Evolutionary conservation across 306 rosid species (phyloP).

Genomic region (Hippophae gyantsensis): DNA sequence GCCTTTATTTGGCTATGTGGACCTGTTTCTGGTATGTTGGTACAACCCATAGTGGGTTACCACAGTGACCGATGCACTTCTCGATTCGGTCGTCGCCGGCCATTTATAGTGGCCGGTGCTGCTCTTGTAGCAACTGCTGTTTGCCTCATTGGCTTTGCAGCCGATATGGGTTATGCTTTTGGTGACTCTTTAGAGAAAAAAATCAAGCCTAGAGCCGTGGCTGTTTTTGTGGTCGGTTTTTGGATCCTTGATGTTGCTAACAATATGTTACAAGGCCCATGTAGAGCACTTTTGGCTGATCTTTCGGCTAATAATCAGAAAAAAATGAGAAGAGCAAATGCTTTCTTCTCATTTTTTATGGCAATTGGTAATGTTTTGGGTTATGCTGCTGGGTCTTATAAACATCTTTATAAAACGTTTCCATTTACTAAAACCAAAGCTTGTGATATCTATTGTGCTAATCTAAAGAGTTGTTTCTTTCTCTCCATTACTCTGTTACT

Average conservation of each 20-base stretch:
- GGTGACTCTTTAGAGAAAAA: constrained; percentile 27
- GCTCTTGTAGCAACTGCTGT: constrained; percentile 50
- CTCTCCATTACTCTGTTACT: constrained; percentile 44
- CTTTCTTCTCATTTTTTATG: constrained; percentile 67
- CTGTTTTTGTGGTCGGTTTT: constrained; percentile 54
- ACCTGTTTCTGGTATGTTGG: constrained; percentile 71
- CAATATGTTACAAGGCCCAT: constrained; percentile 70
- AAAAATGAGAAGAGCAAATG: constrained; percentile 40
- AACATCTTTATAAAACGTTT: constrained; percentile 28
- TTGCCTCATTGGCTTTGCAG: constrained; percentile 74
- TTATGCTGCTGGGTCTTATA: constrained; percentile 58
- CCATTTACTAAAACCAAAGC: constrained; percentile 60
- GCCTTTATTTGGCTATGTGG: constrained; percentile 89
- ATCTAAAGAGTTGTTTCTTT: constrained; percentile 70
- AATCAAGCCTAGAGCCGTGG: constrained; percentile 46
- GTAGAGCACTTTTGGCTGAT: constrained; percentile 67
- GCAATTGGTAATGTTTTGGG: constrained; percentile 76
- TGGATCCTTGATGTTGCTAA: constrained; percentile 83
- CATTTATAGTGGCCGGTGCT: constrained; percentile 56
- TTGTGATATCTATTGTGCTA: constrained; percentile 68
- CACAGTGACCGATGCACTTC: constrained; percentile 76
- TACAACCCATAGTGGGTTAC: constrained; percentile 79
- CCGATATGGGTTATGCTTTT: constrained; percentile 54
- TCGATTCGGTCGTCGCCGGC: constrained; percentile 85
- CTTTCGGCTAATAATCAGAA: constrained; percentile 38